Base-by-base conservation (phyloP, 2,329 filamentous ascomycete genomes). In the Incumbomyces delicatus region DNA sequence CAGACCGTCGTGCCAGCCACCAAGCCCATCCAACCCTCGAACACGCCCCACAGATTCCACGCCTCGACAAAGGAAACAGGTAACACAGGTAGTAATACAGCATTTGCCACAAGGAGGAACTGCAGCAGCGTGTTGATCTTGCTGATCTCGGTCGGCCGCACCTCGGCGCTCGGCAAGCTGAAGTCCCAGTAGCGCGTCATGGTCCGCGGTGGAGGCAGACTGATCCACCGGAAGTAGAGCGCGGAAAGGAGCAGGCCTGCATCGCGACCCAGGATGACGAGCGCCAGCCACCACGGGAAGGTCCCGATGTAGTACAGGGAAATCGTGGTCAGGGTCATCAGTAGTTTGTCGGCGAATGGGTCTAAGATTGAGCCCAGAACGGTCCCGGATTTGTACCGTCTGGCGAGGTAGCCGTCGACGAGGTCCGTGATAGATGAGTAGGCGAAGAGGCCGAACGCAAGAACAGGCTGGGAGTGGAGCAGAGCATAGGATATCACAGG, bases 151-250 rank as follows among this genome's bases (percentile, higher is more conserved):
- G 68, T 70, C 1, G 66, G 66, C 51, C 64, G 67, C 7, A 70
- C 67, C 51, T 70, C 66, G 2, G 67, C 68, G 8, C 66, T 68
- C 10, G 70, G 92, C 12, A 98, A 75, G 2, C 85, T 90, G 62
- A 98, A 96, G 66, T 98, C 92, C 92, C 92, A 98, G 67, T 96
- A 98, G 14, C 92, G 75, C 14, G 77, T 69, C 66, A 95, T 86
- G 0, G 92, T 96, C 68, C 96, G 96, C 1, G 92, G 92, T 0
- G 86, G 82, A 0, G 92, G 92, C 5, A 98, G 75, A 2, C 87
- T 94, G 55, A 95, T 94, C 78, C 87, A 96, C 53, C 92, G 83
- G 66, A 92, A 96, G 70, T 95, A 96, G 56, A 98, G 81, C 18
- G 92, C 92, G 1, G 88, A 80, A 17, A 95, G 74, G 20, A 77